phyloP scores from a whole-genome alignment of 2,329 filamentous ascomycete genomes.

The Magnaporthiopsis incrustans region DNA sequence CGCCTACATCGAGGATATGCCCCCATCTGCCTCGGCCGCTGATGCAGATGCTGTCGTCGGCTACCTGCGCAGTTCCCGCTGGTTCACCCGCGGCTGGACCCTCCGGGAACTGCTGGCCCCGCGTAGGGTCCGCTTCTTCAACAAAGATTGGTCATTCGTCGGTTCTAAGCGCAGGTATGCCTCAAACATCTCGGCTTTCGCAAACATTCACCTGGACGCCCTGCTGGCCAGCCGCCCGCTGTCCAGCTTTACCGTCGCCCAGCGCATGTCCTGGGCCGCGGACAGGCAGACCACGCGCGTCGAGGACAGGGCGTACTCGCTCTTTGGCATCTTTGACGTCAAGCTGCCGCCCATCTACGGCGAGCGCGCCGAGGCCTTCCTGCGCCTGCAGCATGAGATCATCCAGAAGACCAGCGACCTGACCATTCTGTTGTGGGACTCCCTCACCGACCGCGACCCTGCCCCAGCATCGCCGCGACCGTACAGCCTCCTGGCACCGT shows the following conservation, averaged over 20 bases:
- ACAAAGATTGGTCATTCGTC: constrained; percentile 18
- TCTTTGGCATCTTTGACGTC: constrained; percentile 19
- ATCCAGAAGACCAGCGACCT: constrained; percentile 13
- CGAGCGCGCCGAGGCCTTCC: constrained; percentile 16
- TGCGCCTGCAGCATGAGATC: constrained; percentile 18
- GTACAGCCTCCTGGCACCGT: neutral
- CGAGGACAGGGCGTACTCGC: constrained; percentile 18
- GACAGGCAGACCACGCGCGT: constrained; percentile 12
- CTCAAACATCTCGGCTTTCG: constrained; percentile 11
- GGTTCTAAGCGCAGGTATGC: constrained; percentile 12
- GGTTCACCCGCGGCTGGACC: constrained; percentile 8
- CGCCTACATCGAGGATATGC: constrained; percentile 9
- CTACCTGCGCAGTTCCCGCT: neutral
- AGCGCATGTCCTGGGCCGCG: constrained; percentile 20
- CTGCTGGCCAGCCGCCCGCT: constrained; percentile 8
- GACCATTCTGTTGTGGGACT: constrained; percentile 17
- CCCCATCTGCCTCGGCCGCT: neutral
- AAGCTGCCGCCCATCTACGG: constrained; percentile 20
- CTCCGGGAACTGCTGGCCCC: constrained; percentile 7
- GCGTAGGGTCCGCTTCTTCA: constrained; percentile 8
- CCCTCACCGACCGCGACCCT: neutral
- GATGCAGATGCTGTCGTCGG: neutral
- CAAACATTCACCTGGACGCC: constrained; percentile 15
- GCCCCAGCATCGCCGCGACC: too few species aligned
- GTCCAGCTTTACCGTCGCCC: constrained; percentile 11